Percentiles rank a stretch among this genome's conserved stretches.
These are phyloP conservation scores for Punica granatum DNA, from an alignment of 345 rosid species.

Conservation along the genomic window DNA sequence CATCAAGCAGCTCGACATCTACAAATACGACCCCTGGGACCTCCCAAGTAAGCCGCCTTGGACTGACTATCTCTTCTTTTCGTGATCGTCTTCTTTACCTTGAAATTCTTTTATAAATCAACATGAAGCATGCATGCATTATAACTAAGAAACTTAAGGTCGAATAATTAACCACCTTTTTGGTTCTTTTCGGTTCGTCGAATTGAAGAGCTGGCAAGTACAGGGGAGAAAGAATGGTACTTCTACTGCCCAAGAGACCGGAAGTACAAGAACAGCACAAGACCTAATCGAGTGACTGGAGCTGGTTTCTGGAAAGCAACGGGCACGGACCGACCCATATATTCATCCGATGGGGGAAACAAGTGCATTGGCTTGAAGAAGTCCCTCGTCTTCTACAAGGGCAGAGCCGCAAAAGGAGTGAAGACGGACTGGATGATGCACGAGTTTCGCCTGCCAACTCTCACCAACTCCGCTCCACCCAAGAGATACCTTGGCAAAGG, in stretches of 20 bases:
- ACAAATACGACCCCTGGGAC: slow-evolving; percentile 93
- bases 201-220: slow-evolving; percentile 48
- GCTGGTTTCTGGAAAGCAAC: slow-evolving; percentile 96
- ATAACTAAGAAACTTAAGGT: neutral
- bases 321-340: slow-evolving; percentile 86
- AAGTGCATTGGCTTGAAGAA: slow-evolving; percentile 88
- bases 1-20: slow-evolving; percentile 81
- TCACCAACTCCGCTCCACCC: slow-evolving; percentile 29
- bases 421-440: slow-evolving; percentile 99
- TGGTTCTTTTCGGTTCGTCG: neutral
- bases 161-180: neutral
- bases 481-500: slow-evolving; percentile 42
- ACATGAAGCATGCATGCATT: neutral
- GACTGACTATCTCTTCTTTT: neutral
- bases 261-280: slow-evolving; percentile 77
- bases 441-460: slow-evolving; percentile 83
- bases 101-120: neutral
- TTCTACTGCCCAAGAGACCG: slow-evolving; percentile 87
- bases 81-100: neutral
- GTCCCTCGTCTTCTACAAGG: slow-evolving; percentile 84
- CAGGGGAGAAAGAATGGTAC: slow-evolving; percentile 89
- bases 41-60: slow-evolving; percentile 73
- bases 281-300: slow-evolving; percentile 84
- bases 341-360: slow-evolving; percentile 52
- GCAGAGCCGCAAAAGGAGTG: slow-evolving; percentile 82